Base-by-base conservation (phyloP, 352 stramenopile genomes). In the Globisporangium parvum region DNA sequence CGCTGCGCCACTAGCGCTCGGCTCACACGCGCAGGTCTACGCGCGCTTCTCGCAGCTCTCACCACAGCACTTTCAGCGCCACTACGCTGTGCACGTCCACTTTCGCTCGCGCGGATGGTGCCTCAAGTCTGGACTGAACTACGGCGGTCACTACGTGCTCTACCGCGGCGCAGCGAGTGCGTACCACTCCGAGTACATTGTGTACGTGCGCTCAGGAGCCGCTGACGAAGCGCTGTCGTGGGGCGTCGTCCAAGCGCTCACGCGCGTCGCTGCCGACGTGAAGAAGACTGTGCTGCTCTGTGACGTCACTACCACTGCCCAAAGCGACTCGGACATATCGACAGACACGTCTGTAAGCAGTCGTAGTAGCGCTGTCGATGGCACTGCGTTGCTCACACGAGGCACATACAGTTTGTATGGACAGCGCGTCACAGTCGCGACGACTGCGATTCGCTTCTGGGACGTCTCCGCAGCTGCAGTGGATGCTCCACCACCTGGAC, bases 241-340 rank as follows among this genome's bases (percentile, higher is more conserved):
- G 81, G 70, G 77, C 37, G 64, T 58, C 17, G 59, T 90, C 18
- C 82, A 92, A 55, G 73, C 75, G 31, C 69, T 88, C 48, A 89
- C 82, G n/a, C 78, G 79, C 23, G 65, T 92, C 33, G 77, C 77
- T 18, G 75, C 73, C 11, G 82, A 92, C 57, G 79, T 88, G 12
- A 92, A 90, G 65, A 92, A 92, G 72, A 88, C 77, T 0, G 73
- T 90, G 26, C 48, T 90, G 20, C 20, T 89, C 28, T 88, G 75
- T 31, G 65, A 81, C 41, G 71, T 88, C 33, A 2, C 17, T 1
- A 1, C 6, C 39, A 20, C 5, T 41, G 37, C 14, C 21, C n/a
- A 14, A 18, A 40, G 37, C 48, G n/a, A 31, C 20, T 18, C 18
- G 10, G 17, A 17, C 45, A 10, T 6, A 37, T 11, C 23, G 17